A percentile compares a stretch with the other conserved stretches of the same genome.
phyloP scores from a whole-genome alignment of 176 grass and related monocot species.

The Oryza officinalis region DNA sequence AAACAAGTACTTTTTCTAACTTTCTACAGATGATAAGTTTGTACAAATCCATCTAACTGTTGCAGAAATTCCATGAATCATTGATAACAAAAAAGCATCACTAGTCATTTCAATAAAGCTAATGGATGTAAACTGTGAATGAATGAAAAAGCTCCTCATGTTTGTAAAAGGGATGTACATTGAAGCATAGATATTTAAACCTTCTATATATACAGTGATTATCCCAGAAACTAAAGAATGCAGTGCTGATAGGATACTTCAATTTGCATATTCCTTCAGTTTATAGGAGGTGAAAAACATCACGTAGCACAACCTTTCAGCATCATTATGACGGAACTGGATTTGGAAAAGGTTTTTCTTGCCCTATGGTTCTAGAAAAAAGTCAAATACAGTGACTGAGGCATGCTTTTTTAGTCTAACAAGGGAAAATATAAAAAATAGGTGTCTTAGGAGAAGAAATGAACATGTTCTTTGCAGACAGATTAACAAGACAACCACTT shows the following conservation, averaged over 20 bases:
- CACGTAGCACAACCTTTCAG: not conserved
- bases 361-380: not conserved
- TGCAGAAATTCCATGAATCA: not conserved
- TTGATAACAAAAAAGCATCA: not conserved
- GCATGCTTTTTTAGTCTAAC: not conserved
- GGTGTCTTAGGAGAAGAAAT: not conserved
- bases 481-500: not conserved
- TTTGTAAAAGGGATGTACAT: not conserved
- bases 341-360: not conserved
- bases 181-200: not conserved
- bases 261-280: not conserved
- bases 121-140: not conserved
- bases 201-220: not conserved
- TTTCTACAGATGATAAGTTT: slow-evolving; percentile 7
- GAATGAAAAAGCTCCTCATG: not conserved
- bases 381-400: not conserved
- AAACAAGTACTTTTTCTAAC: slow-evolving; percentile 21
- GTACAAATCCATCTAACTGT: not conserved
- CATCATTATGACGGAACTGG: not conserved
- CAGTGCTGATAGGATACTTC: not conserved
- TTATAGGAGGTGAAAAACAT: not conserved
- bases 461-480: not conserved
- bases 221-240: not conserved
- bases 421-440: not conserved
- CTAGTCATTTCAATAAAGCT: not conserved